Evolutionary conservation across 2,329 filamentous ascomycete genomes (phyloP), one percentile per base, ranked within the genome.

Genomic region (Fusarium robinianum): DNA sequence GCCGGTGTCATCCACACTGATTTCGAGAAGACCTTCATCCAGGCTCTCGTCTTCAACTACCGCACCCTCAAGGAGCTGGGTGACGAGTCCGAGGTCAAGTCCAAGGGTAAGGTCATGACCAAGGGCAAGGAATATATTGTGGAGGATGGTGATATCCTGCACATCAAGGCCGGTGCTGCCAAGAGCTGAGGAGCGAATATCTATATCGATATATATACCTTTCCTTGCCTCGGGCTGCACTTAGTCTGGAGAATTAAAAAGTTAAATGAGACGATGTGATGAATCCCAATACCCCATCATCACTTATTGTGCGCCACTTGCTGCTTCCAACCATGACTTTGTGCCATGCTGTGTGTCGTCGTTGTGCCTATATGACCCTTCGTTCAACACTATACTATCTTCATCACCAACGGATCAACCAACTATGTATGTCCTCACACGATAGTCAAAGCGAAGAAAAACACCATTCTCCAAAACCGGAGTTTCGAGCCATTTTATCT

Each of bases 1-100:
- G 94, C 94, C 24, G 94, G 94, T 79, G 94, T 99, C 53, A 99
- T 99, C 60, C 94, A 99, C 74, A 89, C 86, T 58, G 94, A 99
- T 69, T 97, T 99, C 58, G 94, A 99, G 73, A 99, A 99, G 84
- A 99, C 95, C 0, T 99, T 99, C 68, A 99, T 99, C 63, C 95
- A 99, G 74, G 87, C 80, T 53, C 80, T 99, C 54, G 90, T 96
- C 19, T 97, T 95, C 76, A 97, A 96, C 76, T 99, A 83, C 73
- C 77, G 68, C 17, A 73, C 79, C 3, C 75, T 99, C 40, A 90
- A 86, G 74, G 94, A 97, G 72, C 76, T 88, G 34, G 92, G 92
- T 38, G 90, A 95, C 55, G 94, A 99, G 76, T 77, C 83, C 16
- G 82, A 87, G 58, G 88, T 96, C 58, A 95, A 91, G 78, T 82